phyloP scores from a whole-genome alignment of 106 monocot genomes.

The Xerophyta viscosa region DNA sequence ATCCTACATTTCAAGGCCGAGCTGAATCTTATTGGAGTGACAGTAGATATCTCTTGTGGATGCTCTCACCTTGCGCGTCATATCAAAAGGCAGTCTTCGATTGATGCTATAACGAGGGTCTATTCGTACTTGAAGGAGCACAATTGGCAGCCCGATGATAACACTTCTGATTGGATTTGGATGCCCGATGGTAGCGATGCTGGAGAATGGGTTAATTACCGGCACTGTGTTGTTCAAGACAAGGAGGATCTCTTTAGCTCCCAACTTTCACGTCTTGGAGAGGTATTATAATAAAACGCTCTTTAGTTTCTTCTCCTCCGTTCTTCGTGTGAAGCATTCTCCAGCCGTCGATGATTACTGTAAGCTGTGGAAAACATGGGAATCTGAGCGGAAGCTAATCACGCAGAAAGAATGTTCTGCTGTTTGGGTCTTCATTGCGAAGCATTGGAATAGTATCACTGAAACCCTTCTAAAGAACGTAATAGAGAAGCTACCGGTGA shows the following conservation, averaged over 20 bases:
- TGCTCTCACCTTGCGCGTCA: conserved; percentile 11
- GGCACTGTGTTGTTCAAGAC: conserved; percentile 26
- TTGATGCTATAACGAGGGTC: conserved; percentile 17
- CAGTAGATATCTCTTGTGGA: conserved; percentile 6
- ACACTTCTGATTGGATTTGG: conserved; percentile 22
- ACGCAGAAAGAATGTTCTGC: conserved; percentile 11
- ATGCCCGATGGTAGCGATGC: conserved; percentile 13
- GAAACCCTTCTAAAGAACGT: neutral
- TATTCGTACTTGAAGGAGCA: conserved; percentile 20
- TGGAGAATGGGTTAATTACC: conserved; percentile 31
- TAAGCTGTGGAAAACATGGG: conserved; percentile 35
- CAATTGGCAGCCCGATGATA: conserved; percentile 28
- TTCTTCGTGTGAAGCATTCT: conserved; percentile 14
- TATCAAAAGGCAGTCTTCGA: conserved; percentile 14
- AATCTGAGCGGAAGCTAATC: neutral
- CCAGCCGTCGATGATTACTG: conserved; percentile 19
- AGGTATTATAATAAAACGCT: conserved; percentile 19
- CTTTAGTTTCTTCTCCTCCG: conserved; percentile 15
- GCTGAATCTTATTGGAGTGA: conserved; percentile 28
- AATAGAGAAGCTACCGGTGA: conserved; percentile 23
- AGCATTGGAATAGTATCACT: conserved; percentile 4
- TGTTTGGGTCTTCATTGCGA: conserved; percentile 30
- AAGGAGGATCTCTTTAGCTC: conserved; percentile 14
- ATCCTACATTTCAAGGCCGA: conserved; percentile 13
- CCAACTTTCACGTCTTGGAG: conserved; percentile 22